Evolutionary conservation across 768 basidiomycete species (phyloP).

Genomic region (Psilocybe cyanescens): DNA sequence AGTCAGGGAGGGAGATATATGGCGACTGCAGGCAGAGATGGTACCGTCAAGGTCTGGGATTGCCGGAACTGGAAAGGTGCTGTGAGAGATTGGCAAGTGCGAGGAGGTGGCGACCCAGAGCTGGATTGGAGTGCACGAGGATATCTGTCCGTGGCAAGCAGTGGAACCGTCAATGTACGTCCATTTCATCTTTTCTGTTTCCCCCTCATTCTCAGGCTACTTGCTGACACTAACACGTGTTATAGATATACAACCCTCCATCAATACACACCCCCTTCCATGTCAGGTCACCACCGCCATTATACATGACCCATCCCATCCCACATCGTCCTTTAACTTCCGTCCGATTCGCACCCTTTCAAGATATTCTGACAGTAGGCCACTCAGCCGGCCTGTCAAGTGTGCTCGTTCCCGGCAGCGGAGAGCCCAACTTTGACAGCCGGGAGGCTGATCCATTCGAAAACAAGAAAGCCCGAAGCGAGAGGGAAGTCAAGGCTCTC

Average conservation of each 20-base stretch:
- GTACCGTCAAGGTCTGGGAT: slow-evolving; percentile 95
- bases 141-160: slow-evolving; percentile 77
- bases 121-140: slow-evolving; percentile 89
- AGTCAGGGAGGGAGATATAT: slow-evolving; percentile 88
- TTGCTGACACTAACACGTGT: not conserved
- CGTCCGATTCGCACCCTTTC: slow-evolving; percentile 86
- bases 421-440: slow-evolving; percentile 95
- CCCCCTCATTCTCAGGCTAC: too few relatives aligned
- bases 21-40: slow-evolving; percentile 88
- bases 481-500: slow-evolving; percentile 88
- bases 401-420: slow-evolving; percentile 88
- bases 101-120: slow-evolving; percentile 66
- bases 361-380: slow-evolving; percentile 82
- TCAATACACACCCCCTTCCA: slow-evolving; percentile 62
- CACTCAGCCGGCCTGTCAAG: slow-evolving; percentile 81
- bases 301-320: slow-evolving; percentile 89
- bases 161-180: slow-evolving; percentile 83
- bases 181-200: not conserved
- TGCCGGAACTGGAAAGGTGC: slow-evolving; percentile 93
- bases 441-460: slow-evolving; percentile 96
- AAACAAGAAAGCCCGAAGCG: slow-evolving; percentile 75
- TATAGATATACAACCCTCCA: slow-evolving; percentile 74
- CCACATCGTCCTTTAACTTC: slow-evolving; percentile 78
- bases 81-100: slow-evolving; percentile 74
- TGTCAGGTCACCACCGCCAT: slow-evolving; percentile 61